phyloP scores from a whole-genome alignment of 257 asterid species.

The Cinchona pubescens region DNA sequence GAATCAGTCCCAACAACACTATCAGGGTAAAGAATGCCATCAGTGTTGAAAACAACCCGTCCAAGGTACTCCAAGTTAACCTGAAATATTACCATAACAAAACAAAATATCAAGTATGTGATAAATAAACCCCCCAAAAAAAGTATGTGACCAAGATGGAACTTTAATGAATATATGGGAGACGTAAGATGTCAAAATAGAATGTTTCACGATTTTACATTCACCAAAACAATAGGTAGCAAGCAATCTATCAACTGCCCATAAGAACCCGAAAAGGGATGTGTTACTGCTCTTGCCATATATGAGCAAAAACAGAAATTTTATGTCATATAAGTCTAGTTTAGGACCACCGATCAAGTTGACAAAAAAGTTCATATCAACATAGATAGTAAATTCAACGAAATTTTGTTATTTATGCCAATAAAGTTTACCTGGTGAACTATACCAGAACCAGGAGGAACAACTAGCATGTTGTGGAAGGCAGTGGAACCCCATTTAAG shows the following conservation, averaged over 20 bases:
- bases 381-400: not conserved
- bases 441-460: conserved; percentile 97
- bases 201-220: not conserved
- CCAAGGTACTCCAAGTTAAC: conserved; percentile 96
- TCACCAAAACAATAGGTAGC: not conserved
- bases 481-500: conserved; percentile 95
- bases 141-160: not conserved
- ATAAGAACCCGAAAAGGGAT: not conserved
- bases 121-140: no score
- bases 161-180: not conserved
- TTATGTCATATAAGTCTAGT: no score
- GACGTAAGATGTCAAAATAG: not conserved
- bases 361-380: not conserved
- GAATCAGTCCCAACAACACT: conserved; percentile 96
- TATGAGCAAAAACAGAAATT: not conserved
- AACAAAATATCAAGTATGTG: conserved; percentile 5
- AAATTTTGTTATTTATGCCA: no score
- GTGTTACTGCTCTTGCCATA: not conserved
- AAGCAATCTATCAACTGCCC: not conserved
- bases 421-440: conserved; percentile 79
- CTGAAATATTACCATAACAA: conserved; percentile 29
- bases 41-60: conserved; percentile 80
- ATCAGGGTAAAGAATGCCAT: conserved; percentile 81
- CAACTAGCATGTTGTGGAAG: conserved; percentile 86
- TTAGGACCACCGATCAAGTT: not conserved